A percentile compares a stretch with the other conserved stretches of the same genome.
Evolutionary conservation across 2,329 filamentous ascomycete genomes (phyloP).

Genomic region (Claviceps pazoutovae): DNA sequence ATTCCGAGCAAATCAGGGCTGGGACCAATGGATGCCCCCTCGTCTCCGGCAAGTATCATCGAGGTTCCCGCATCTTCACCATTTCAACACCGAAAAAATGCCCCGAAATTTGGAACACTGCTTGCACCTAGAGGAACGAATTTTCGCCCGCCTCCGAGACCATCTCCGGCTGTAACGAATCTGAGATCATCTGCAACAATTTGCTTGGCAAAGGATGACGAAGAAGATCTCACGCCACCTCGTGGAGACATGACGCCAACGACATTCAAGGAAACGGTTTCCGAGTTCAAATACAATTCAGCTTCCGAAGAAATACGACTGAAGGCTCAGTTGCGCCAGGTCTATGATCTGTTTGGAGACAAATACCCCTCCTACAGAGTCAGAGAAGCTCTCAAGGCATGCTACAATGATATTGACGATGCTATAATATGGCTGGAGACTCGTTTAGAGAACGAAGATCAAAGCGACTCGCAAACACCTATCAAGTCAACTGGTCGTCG

Average conservation of each 20-base stretch:
- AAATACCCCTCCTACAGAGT: conserved; percentile 18
- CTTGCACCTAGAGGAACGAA: conserved; percentile 67
- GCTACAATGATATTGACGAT: conserved; percentile 22
- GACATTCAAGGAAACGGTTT: conserved; percentile 29
- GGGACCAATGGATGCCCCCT: conserved; percentile 15
- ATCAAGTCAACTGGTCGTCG: conserved; percentile 14
- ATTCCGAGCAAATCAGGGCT: conserved; percentile 28
- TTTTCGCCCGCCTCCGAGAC: conserved; percentile 39
- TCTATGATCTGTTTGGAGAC: conserved; percentile 22
- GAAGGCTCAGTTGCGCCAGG: conserved; percentile 20
- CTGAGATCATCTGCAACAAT: conserved; percentile 27
- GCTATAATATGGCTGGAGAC: conserved; percentile 18
- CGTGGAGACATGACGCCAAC: conserved; percentile 52
- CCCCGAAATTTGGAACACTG: conserved; percentile 31
- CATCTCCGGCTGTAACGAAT: conserved; percentile 10
- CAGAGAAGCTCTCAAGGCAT: conserved; percentile 19
- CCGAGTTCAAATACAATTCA: conserved; percentile 33
- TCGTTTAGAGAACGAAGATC: conserved; percentile 4
- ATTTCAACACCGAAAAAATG: conserved; percentile 27
- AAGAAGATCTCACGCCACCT: conserved; percentile 29
- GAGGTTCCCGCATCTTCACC: conserved; percentile 90
- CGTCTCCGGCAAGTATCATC: conserved; percentile 36
- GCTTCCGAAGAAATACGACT: conserved; percentile 25
- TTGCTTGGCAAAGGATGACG: conserved; percentile 37
- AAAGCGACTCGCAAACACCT: not conserved